Conservation (phyloP, 345 rosid genomes). For the Corchorus capsularis region DNA sequence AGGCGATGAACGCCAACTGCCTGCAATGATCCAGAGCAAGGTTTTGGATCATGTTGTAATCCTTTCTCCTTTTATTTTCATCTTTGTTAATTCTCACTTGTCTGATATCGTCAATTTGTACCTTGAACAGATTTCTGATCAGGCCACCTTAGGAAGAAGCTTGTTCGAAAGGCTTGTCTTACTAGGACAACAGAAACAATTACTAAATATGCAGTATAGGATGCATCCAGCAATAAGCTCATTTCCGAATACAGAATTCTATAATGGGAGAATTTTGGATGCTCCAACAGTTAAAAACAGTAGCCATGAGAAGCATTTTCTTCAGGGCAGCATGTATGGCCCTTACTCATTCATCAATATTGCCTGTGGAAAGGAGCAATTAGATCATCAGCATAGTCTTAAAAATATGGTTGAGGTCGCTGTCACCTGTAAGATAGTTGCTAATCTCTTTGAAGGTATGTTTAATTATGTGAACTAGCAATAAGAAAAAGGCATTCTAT, state of each 20-base stretch:
- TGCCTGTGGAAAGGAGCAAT: constrained; percentile 32
- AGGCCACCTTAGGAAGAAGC: constrained; percentile 34
- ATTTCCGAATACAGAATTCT: constrained; percentile 35
- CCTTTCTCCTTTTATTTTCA: not conserved
- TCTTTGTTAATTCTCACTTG: not conserved
- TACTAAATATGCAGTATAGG: constrained; percentile 35
- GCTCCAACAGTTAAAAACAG: constrained; percentile 19
- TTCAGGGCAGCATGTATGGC: constrained; percentile 43
- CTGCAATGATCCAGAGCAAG: constrained; percentile 55
- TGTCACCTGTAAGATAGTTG: constrained; percentile 36
- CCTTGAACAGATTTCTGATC: constrained; percentile 20
- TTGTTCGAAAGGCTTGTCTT: constrained; percentile 34
- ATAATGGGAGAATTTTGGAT: constrained; percentile 21
- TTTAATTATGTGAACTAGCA: not conserved
- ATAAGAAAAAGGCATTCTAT: not conserved
- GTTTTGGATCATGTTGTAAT: constrained; percentile 1
- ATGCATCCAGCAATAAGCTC: constrained; percentile 41
- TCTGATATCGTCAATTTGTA: not conserved
- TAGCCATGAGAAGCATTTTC: constrained; percentile 20
- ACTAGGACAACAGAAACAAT: constrained; percentile 22
- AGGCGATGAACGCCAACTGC: constrained; percentile 52
- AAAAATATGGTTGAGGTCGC: constrained; percentile 46
- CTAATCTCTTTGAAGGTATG: constrained; percentile 43
- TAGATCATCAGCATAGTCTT: constrained; percentile 29
- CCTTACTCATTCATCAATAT: constrained; percentile 57